Base-by-base conservation (phyloP, 1,139 yeast species). In the Spathaspora sp. region DNA sequence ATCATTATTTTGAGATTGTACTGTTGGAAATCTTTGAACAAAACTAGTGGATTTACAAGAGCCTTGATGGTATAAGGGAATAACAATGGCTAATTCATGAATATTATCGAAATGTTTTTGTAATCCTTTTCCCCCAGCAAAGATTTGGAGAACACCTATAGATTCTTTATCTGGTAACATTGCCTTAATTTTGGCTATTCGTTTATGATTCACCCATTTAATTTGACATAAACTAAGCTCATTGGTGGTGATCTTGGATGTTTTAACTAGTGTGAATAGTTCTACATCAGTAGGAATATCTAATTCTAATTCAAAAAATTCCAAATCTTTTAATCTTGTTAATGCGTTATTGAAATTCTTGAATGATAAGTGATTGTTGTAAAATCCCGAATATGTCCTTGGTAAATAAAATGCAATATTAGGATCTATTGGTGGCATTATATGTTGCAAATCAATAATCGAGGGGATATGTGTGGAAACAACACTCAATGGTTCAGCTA, bases 391-490 rank as follows among this genome's bases (percentile, higher is more conserved):
- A 58, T 89, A 89, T 13, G 87, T 82, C 40, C 95, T 76, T 0
- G 98, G 99, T 44, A 91, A 70, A 43, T 90, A 81, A 52, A 89
- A 76, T 15, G 95, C 93, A 37, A 86, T 82, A 52, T 81, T 78
- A 41, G 88, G 86, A 52, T 88, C 90, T 49, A 93, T 69, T 3
- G 95, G 89, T 8, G 97, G 97, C 27, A 81, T 78, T 13, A 91
- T 81, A 66, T 88, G 96, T 63, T 93, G 98, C 51, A 88, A 84
- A 48, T 81, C 85, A 43, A 81, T 81, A 46, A 82, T 81, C 16
- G 83, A 76, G 8, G 99, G 98, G 38, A 89, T 82, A 64, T 93
- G 99, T 0, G 97, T 87, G 49, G 86, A 86, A 15, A 93, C 80
- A 43, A 89, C 62, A 50, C 82, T 79, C 48, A 83, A 68, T 1